phyloP scores from a whole-genome alignment of 441 rosid genomes.

The Omphalea diandra region DNA sequence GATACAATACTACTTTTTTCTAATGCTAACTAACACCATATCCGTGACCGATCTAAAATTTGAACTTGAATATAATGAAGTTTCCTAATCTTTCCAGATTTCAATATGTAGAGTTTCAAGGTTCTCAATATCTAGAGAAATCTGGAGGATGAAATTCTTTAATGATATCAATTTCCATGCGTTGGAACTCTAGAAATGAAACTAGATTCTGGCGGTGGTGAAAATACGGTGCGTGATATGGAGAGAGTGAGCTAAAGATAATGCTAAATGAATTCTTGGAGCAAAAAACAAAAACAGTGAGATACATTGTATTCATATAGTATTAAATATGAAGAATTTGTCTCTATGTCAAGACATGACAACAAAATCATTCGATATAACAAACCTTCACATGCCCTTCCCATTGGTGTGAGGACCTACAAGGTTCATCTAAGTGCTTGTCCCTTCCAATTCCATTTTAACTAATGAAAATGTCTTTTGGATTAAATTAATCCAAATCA shows the following conservation, averaged over 20 bases:
- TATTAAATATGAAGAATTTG: not conserved
- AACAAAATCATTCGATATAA: slow-evolving; percentile 10
- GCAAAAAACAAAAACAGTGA: slow-evolving; percentile 8
- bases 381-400: slow-evolving; percentile 34
- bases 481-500: too few relatives aligned
- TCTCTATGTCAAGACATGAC: slow-evolving; percentile 22
- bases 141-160: slow-evolving; percentile 14
- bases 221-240: slow-evolving; percentile 26
- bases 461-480: too few relatives aligned
- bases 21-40: slow-evolving; percentile 13
- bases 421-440: slow-evolving; percentile 3
- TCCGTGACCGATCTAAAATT: slow-evolving; percentile 19
- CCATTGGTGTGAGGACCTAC: too few relatives aligned
- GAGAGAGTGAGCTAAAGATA: not conserved
- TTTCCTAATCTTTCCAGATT: slow-evolving; percentile 15
- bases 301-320: slow-evolving; percentile 24
- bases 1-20: too few relatives aligned
- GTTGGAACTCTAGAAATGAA: too few relatives aligned
- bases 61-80: not conserved
- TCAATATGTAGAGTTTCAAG: slow-evolving; percentile 16
- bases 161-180: too few relatives aligned
- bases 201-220: slow-evolving; percentile 24
- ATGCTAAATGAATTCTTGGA: slow-evolving; percentile 11
- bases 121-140: slow-evolving; percentile 15
- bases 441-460: not conserved